Evolutionary conservation across 441 rosid species (phyloP), one percentile per base, ranked within the genome.

Genomic region (Melastoma candidum): DNA sequence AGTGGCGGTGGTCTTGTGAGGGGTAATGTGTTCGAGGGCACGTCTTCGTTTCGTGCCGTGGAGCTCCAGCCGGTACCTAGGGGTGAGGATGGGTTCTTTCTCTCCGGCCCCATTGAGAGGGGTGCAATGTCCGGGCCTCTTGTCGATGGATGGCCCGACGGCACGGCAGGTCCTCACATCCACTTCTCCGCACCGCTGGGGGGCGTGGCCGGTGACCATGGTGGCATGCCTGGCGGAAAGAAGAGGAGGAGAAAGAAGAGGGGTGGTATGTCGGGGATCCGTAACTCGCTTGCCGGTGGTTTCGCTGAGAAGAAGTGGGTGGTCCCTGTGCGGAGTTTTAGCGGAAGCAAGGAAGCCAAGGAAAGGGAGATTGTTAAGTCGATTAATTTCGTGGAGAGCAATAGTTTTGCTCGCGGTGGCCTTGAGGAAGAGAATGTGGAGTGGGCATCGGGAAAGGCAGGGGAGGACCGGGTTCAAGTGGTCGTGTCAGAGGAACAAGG

Each of bases 401-500:
- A 64, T 32, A 44, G 58, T 48, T 58, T 57, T 46, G 55, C 56
- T 24, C 25, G 57, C 57, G 3, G 76, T 58, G 52, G 67, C 61
- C n/a, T 77, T 76, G 65, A 70, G 76, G 36, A 3, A 29, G 55
- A 36, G 55, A 52, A 52, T 36, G 87, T 92, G 47, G 90, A 92
- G 72, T 92, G 98, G 98, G 96, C 95, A 59, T 63, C 85, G 63
- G 98, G 94, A 36, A 92, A 92, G 72, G 96, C 98, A 1, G 98
- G 98, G 11, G 98, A 92, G 78, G 98, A 92, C 49, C 79, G 96
- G 54, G 98, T 92, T 24, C 98, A 92, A 46, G 87, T 92, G 57
- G 98, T 90, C 29, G 90, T 92, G 51, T 87, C 95, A 32, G 98
- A 92, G 75, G 90, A 90, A 77, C 95, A 87, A 49, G 98, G 98